Percentiles rank a stretch among this genome's conserved stretches.
These are phyloP conservation scores for Russula virescens DNA, from an alignment of 768 basidiomycete species.

Conservation along the genomic window DNA sequence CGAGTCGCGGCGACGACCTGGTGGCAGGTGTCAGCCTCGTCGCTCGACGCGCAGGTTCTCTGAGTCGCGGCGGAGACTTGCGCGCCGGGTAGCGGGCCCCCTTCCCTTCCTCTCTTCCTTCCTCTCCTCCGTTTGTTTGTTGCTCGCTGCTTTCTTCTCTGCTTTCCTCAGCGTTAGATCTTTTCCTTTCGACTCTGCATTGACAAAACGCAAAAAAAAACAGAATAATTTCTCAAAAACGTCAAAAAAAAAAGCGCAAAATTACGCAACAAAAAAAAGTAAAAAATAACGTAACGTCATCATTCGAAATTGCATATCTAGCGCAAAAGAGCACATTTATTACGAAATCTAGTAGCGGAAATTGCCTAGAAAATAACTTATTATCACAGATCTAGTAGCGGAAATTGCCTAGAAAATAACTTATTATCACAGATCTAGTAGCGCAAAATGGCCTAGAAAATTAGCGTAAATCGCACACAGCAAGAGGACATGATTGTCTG, in stretches of 20 bases:
- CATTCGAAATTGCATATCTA: too few species aligned
- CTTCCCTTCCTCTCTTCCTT: not conserved
- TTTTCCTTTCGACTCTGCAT: not conserved
- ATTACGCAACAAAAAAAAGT: not conserved
- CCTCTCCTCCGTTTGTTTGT: not conserved
- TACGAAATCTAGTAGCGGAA: not conserved
- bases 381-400: too few species aligned
- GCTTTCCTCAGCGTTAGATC: not conserved
- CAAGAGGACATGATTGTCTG: not conserved
- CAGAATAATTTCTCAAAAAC: not conserved
- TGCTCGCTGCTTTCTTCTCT: not conserved
- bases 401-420: not conserved
- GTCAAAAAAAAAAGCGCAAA: not conserved
- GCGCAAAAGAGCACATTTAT: too few species aligned
- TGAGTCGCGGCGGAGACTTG: constrained; percentile 16
- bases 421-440: not conserved
- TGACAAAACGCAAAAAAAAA: not conserved
- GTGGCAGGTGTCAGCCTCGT: constrained; percentile 6
- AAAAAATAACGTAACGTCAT: not conserved
- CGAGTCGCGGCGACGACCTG: constrained; percentile 18
- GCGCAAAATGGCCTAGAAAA: not conserved
- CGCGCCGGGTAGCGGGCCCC: constrained; percentile 2
- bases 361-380: not conserved
- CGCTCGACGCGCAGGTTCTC: constrained; percentile 5
- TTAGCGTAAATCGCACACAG: not conserved